phyloP scores from a whole-genome alignment of 2,329 filamentous ascomycete species.

The Metarhizium rileyi region DNA sequence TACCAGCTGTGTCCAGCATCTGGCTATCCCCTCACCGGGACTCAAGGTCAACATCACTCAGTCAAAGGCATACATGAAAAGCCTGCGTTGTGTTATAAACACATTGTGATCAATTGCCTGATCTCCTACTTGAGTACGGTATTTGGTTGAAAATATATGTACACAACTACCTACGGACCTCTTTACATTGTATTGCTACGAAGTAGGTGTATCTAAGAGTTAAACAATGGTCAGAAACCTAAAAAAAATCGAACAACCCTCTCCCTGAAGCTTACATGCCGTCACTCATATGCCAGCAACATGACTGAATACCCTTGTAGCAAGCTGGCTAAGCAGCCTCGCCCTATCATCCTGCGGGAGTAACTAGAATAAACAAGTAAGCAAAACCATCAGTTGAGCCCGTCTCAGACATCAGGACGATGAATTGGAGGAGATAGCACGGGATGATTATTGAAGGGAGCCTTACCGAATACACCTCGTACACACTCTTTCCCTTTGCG shows the following conservation, averaged over 20 bases:
- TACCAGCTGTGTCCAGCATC: neutral
- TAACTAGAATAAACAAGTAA: slow-evolving; percentile 44
- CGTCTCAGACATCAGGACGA: no score
- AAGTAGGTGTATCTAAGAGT: neutral
- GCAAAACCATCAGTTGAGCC: no score
- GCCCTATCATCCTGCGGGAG: slow-evolving; percentile 76
- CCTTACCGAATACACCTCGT: slow-evolving; percentile 65
- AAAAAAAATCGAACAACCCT: neutral
- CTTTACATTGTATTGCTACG: neutral
- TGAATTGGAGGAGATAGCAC: no score
- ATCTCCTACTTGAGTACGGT: neutral
- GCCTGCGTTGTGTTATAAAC: neutral
- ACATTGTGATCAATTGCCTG: neutral
- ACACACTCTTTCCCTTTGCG: slow-evolving; percentile 89
- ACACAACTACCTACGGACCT: neutral
- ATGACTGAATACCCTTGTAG: slow-evolving; percentile 77
- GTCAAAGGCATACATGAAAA: neutral
- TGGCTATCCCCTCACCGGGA: neutral
- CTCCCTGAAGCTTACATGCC: neutral
- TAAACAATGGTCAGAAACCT: neutral
- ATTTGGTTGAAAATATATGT: neutral
- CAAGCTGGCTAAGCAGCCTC: slow-evolving; percentile 71
- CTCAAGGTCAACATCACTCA: neutral
- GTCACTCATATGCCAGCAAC: slow-evolving; percentile 43
- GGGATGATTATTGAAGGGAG: neutral